A percentile compares a stretch with the other conserved stretches of the same genome.
phyloP scores from a whole-genome alignment of 1,284 basidiomycete species.

The Leccinum subspadiceum region DNA sequence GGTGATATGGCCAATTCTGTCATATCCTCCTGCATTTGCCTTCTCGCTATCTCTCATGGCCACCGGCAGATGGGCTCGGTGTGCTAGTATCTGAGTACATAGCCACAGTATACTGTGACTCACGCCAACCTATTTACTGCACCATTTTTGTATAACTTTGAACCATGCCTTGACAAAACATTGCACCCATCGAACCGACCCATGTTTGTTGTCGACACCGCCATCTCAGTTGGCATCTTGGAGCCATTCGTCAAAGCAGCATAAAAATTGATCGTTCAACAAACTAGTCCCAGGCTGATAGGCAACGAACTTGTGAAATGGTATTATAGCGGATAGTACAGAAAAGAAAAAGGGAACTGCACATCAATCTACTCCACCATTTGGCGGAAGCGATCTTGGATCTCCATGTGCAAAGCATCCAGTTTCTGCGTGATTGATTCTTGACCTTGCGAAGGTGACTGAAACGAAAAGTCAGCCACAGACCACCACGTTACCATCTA shows the following conservation, averaged over 20 bases:
- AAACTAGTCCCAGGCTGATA: background rate
- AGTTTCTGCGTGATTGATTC: conserved; percentile 78
- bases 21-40: too few species aligned
- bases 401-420: conserved; percentile 77
- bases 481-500: background rate
- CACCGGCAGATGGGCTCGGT: too few species aligned
- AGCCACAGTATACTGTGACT: too few species aligned
- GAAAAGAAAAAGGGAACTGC: conserved; percentile 2
- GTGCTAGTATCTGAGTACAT: too few species aligned
- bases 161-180: background rate
- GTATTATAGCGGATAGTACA: conserved; percentile 29
- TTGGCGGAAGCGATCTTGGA: conserved; percentile 87
- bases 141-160: background rate
- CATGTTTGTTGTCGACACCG: background rate
- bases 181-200: background rate
- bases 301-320: conserved; percentile 1
- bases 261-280: background rate
- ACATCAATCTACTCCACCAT: conserved; percentile 63
- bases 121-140: background rate
- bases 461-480: conserved; percentile 24
- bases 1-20: too few species aligned
- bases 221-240: background rate
- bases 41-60: too few species aligned
- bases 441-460: conserved; percentile 86
- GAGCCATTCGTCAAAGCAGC: background rate